Percentiles rank a stretch among this genome's conserved stretches.
Evolutionary conservation across 1,284 basidiomycete genomes (phyloP).

Genomic region (Trichosporon sp.): DNA sequence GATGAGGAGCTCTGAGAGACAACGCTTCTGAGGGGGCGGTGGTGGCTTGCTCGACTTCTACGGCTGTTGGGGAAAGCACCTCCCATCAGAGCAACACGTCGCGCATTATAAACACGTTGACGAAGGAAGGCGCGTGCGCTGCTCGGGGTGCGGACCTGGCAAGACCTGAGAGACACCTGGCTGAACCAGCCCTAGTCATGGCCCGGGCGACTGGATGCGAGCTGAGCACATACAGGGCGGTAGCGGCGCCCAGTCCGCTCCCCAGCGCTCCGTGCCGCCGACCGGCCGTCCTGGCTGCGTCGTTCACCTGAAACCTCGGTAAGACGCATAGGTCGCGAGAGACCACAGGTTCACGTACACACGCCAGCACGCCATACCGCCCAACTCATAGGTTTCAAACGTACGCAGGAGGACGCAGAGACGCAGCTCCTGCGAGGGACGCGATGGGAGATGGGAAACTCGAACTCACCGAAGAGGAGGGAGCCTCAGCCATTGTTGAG

Average conservation of each 20-base stretch:
- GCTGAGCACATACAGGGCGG: slow-evolving; percentile 18
- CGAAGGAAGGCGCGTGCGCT: neutral
- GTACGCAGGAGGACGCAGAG: slow-evolving; percentile 5
- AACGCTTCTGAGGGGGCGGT: neutral
- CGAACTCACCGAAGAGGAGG: slow-evolving; percentile 12
- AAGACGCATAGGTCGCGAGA: neutral
- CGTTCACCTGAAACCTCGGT: neutral
- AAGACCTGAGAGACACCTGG: neutral
- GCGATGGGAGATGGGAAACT: neutral
- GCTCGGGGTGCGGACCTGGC: neutral
- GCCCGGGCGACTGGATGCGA: slow-evolving; percentile 11
- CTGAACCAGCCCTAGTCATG: neutral
- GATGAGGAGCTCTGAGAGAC: neutral
- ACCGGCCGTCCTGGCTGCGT: neutral
- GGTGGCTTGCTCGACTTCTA: slow-evolving; percentile 7
- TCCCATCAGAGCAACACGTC: neutral
- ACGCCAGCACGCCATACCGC: neutral
- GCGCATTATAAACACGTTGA: slow-evolving; percentile 2
- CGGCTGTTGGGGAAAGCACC: neutral
- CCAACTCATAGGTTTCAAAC: slow-evolving; percentile 1
- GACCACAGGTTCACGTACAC: neutral
- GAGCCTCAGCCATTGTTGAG: slow-evolving; percentile 11
- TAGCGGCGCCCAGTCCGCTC: slow-evolving; percentile 3
- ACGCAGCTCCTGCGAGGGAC: neutral
- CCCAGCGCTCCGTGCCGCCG: slow-evolving; percentile 7